A percentile compares a stretch with the other conserved stretches of the same genome.
These are phyloP conservation scores for Cryptosporidium viatorum DNA, from an alignment of 169 alveolate species.

Conservation along the genomic window DNA sequence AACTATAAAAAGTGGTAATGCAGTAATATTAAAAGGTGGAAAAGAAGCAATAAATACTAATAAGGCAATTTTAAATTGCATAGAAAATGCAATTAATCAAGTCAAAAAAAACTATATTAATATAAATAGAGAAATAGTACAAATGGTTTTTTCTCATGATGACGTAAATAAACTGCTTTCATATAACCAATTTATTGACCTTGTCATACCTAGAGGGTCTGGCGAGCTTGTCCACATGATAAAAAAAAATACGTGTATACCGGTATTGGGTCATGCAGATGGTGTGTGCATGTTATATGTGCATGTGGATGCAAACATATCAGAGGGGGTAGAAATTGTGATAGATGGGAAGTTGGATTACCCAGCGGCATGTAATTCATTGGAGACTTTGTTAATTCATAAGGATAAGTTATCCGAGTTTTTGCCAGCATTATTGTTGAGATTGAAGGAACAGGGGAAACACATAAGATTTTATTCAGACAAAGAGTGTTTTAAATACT, in stretches of 20 bases:
- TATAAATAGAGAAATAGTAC: conserved; percentile 46
- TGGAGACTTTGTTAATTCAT: conserved; percentile 81
- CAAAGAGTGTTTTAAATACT: conserved; percentile 12
- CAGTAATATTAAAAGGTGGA: conserved; percentile 76
- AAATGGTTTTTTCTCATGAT: conserved; percentile 78
- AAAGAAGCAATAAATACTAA: conserved; percentile 73
- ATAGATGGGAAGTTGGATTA: conserved; percentile 82
- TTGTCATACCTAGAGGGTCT: conserved; percentile 84
- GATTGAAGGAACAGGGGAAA: conserved; percentile 52
- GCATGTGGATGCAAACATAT: conserved; percentile 75
- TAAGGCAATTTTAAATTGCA: conserved; percentile 12
- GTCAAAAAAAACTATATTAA: conserved; percentile 16
- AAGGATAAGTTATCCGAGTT: conserved; percentile 29
- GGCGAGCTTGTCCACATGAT: conserved; percentile 78
- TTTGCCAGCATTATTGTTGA: conserved; percentile 54
- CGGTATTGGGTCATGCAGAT: conserved; percentile 80
- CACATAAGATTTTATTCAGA: conserved; percentile 47
- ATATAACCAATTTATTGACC: conserved; percentile 79
- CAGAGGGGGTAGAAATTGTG: conserved; percentile 76
- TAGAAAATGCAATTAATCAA: conserved; percentile 36
- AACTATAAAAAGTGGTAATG: conserved; percentile 80
- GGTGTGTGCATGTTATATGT: conserved; percentile 83
- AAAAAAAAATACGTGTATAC: conserved; percentile 78
- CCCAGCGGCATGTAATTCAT: conserved; percentile 83
- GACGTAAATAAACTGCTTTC: conserved; percentile 78